Conservation (phyloP, 169 alveolate species). For the Theileria parva region DNA sequence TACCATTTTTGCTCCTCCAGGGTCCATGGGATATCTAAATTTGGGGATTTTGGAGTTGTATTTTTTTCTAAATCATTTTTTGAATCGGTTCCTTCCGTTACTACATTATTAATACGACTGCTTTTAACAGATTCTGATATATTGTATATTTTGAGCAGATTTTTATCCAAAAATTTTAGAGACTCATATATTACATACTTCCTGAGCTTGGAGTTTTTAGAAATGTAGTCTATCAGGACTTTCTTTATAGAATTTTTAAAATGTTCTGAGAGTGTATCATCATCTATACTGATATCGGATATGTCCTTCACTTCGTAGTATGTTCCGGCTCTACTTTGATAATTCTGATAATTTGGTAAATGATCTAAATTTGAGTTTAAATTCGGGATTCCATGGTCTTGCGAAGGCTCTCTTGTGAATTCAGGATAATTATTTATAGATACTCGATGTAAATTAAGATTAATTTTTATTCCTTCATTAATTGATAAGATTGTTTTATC, state of each 20-base stretch:
- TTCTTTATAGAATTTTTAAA: slow-evolving; percentile 51
- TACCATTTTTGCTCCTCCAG: slow-evolving; percentile 61
- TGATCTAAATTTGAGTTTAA: background rate
- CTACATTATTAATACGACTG: background rate
- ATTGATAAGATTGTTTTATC: slow-evolving; percentile 17
- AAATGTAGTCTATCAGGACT: slow-evolving; percentile 32
- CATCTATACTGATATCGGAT: slow-evolving; percentile 27
- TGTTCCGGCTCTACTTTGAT: background rate
- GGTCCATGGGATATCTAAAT: slow-evolving; percentile 41
- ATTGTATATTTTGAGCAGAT: slow-evolving; percentile 28
- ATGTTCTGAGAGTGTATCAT: slow-evolving; percentile 8
- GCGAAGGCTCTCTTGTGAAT: background rate
- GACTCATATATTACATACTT: slow-evolving; percentile 52
- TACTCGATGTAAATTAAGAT: slow-evolving; percentile 13
- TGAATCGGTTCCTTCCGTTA: background rate
- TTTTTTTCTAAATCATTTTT: background rate
- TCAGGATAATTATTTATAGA: background rate
- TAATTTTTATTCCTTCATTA: slow-evolving; percentile 15
- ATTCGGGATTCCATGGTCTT: background rate
- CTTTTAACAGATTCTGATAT: slow-evolving; percentile 16
- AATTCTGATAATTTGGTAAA: background rate
- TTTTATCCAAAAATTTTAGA: slow-evolving; percentile 53
- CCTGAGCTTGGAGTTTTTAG: slow-evolving; percentile 17
- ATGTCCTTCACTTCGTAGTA: slow-evolving; percentile 19
- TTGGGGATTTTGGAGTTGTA: slow-evolving; percentile 1